Conservation (phyloP, 164 flowering plant genomes). For the Akebia trifoliata region DNA sequence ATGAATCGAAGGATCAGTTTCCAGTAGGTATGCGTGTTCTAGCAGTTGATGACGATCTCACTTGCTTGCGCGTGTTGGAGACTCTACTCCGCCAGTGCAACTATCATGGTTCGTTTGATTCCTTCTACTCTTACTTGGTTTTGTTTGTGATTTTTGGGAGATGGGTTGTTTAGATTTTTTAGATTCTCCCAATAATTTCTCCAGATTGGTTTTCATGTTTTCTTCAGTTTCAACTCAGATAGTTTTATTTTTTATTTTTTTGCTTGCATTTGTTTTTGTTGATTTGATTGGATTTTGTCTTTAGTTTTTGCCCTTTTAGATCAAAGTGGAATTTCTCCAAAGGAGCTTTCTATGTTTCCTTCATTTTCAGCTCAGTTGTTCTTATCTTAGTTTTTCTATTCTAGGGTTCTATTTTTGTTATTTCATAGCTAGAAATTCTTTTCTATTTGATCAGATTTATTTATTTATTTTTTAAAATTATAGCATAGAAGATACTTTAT, state of each 20-base stretch:
- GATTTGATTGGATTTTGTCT: neutral
- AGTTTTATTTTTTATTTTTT: too few species aligned
- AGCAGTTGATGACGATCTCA: constrained; percentile 64
- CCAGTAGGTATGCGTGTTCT: constrained; percentile 61
- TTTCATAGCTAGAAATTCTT: too few species aligned
- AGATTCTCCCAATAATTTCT: neutral
- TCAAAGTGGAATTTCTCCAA: neutral
- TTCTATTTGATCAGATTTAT: too few species aligned
- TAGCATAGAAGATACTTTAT: too few species aligned
- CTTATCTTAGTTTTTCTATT: too few species aligned
- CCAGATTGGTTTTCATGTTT: neutral
- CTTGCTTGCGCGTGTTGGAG: constrained; percentile 45
- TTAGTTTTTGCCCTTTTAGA: neutral
- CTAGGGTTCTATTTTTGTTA: too few species aligned
- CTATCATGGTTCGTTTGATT: constrained; percentile 44
- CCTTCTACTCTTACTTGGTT: neutral
- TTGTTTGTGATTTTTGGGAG: constrained; percentile 3
- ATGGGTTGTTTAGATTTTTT: constrained; percentile 7
- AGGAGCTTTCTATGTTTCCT: too few species aligned
- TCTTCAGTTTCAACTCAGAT: too few species aligned
- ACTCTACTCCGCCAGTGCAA: constrained; percentile 47
- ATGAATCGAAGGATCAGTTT: constrained; percentile 41
- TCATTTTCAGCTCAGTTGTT: too few species aligned
- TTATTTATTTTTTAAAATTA: too few species aligned
- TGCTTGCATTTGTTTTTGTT: neutral